A percentile compares a stretch with the other conserved stretches of the same genome.
Conservation (phyloP, 2,329 filamentous ascomycete species). For the Alternaria triticimaculans region DNA sequence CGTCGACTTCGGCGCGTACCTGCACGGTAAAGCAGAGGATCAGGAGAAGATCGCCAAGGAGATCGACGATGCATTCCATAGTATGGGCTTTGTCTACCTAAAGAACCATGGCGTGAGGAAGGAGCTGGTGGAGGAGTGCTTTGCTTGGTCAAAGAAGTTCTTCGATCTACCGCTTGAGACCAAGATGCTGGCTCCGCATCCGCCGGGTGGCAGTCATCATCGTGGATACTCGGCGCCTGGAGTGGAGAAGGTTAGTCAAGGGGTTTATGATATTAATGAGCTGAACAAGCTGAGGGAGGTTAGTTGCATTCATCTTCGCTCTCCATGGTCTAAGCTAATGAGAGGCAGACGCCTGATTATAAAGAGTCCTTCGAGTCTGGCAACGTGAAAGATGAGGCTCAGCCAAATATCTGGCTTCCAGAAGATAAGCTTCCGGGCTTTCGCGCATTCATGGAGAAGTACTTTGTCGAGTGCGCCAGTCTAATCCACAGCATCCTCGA, state of each 20-base stretch:
- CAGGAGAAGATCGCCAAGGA: constrained; percentile 32
- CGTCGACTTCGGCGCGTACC: constrained; percentile 37
- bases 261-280: constrained; percentile 28
- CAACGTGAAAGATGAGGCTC: constrained; percentile 32
- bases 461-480: constrained; percentile 28
- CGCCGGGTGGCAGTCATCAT: constrained; percentile 48
- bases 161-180: constrained; percentile 45
- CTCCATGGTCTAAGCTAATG: neutral
- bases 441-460: constrained; percentile 33
- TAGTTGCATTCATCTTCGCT: neutral
- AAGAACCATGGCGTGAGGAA: constrained; percentile 47
- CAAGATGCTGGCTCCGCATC: constrained; percentile 51
- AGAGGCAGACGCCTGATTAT: constrained; percentile 32
- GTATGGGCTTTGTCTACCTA: constrained; percentile 53
- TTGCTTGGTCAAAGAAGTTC: constrained; percentile 44
- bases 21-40: constrained; percentile 21
- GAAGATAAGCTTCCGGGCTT: constrained; percentile 51
- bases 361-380: constrained; percentile 47
- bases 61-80: constrained; percentile 49
- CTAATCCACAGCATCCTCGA: constrained; percentile 37
- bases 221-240: constrained; percentile 50
- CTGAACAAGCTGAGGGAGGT: constrained; percentile 24
- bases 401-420: constrained; percentile 53
- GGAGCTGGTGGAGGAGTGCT: constrained; percentile 37
- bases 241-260: constrained; percentile 46